Conservation (phyloP, 192 early-diverging fungal species). For the Coemansia sp. region DNA sequence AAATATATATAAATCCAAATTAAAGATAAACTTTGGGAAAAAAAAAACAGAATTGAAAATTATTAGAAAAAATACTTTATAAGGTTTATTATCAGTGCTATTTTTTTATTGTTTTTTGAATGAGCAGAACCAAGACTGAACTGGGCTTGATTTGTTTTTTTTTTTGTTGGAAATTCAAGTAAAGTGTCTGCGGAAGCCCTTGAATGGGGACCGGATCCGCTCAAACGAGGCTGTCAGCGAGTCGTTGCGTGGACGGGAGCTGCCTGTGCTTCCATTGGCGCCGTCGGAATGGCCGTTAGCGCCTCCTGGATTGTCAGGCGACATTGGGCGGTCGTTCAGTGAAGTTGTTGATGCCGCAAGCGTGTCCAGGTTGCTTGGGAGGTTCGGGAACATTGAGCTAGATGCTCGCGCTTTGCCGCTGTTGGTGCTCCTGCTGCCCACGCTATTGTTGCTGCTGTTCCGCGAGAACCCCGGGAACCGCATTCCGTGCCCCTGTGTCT, state of each 20-base stretch:
- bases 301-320: slow-evolving; percentile 7
- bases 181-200: slow-evolving; percentile 55
- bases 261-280: not conserved
- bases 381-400: slow-evolving; percentile 45
- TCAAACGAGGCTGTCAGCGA: slow-evolving; percentile 50
- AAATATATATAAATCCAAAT: slow-evolving; percentile 1
- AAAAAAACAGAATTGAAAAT: slow-evolving; percentile 13
- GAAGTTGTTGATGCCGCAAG: slow-evolving; percentile 26
- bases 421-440: slow-evolving; percentile 1
- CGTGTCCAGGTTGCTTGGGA: slow-evolving; percentile 42
- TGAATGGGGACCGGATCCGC: slow-evolving; percentile 54
- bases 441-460: slow-evolving; percentile 16
- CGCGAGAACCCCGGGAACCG: slow-evolving; percentile 34
- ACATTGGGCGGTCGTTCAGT: slow-evolving; percentile 17
- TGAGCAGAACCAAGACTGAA: too few relatives aligned
- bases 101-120: too few relatives aligned
- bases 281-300: not conserved
- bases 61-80: not conserved
- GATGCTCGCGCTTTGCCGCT: slow-evolving; percentile 16
- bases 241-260: slow-evolving; percentile 43
- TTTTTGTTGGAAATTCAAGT: slow-evolving; percentile 5
- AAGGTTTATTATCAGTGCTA: not conserved
- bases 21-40: slow-evolving; percentile 2
- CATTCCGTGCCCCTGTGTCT: slow-evolving; percentile 4
- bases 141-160: too few relatives aligned